Evolutionary conservation across 2,329 filamentous ascomycete genomes (phyloP).

Genomic region (Sordariomycetes sp.): DNA sequence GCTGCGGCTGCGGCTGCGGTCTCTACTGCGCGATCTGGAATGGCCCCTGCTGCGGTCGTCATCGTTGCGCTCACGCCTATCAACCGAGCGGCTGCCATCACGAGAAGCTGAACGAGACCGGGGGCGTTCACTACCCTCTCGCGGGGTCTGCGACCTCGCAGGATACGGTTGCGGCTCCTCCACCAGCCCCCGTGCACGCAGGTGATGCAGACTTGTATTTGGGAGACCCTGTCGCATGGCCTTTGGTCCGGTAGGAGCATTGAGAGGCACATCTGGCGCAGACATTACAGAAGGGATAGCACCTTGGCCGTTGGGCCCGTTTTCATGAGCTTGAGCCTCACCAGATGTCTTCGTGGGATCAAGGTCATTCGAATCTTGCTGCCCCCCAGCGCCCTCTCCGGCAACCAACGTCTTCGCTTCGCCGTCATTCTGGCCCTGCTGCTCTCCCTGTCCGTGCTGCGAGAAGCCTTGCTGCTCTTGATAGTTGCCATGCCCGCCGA

Average conservation of each 20-base stretch:
- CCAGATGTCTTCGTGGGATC: constrained; percentile 11
- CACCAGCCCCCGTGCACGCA: constrained; percentile 44
- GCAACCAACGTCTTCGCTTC: constrained; percentile 1
- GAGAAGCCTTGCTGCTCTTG: constrained; percentile 20
- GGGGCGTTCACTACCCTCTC: constrained; percentile 9
- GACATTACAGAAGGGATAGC: constrained; percentile 21
- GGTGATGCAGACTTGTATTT: constrained; percentile 66
- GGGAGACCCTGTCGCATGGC: constrained; percentile 86
- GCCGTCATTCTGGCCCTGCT: constrained; percentile 9
- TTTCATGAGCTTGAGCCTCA: constrained; percentile 21
- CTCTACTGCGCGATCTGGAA: constrained; percentile 17
- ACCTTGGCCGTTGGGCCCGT: constrained; percentile 10
- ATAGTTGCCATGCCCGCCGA: constrained; percentile 26
- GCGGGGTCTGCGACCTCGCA: constrained; percentile 4
- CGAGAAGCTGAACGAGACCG: too few relatives aligned
- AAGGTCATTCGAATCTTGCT: constrained; percentile 4
- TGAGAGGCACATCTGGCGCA: constrained; percentile 42
- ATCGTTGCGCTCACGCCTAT: constrained; percentile 22
- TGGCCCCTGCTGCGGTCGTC: constrained; percentile 11
- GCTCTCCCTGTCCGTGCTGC: constrained; percentile 7
- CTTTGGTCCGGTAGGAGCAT: constrained; percentile 84
- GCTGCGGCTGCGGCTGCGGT: constrained; percentile 22
- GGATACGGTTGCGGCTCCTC: constrained; percentile 10
- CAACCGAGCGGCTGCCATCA: too few relatives aligned
- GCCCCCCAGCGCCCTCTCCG: background rate